Evolutionary conservation across 768 basidiomycete species (phyloP).

Genomic region (Myochromella boudieri): DNA sequence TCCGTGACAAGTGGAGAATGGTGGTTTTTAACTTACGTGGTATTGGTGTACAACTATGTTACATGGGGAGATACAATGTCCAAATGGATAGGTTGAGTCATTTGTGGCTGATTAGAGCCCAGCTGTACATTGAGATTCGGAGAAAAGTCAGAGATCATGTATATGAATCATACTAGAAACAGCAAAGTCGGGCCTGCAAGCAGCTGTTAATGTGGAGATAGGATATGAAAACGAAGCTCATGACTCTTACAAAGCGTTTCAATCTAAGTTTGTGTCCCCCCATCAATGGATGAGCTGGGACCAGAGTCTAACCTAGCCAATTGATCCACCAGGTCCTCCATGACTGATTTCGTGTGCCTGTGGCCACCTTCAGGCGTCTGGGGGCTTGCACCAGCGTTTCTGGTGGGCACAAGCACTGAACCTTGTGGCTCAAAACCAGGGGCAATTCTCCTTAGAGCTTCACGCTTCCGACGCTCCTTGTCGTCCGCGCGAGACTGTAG

Average conservation of each 20-base stretch:
- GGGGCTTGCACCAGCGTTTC: slow-evolving; percentile 22
- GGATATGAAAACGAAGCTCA: no score
- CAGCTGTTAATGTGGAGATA: no score
- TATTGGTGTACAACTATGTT: no score
- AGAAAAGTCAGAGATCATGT: no score
- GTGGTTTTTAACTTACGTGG: no score
- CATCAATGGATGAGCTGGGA: slow-evolving; percentile 1
- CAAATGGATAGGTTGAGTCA: no score
- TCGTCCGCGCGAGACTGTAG: slow-evolving; percentile 75
- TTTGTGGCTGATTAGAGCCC: no score
- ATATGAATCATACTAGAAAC: no score
- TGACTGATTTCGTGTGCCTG: slow-evolving; percentile 49
- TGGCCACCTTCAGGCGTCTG: slow-evolving; percentile 13
- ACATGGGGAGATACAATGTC: no score
- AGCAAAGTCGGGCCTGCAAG: no score
- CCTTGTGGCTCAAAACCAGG: slow-evolving; percentile 79
- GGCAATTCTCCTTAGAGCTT: slow-evolving; percentile 73
- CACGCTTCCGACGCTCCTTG: slow-evolving; percentile 62
- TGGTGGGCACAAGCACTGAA: slow-evolving; percentile 57
- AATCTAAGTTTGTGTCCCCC: slow-evolving; percentile 1
- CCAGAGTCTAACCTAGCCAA: slow-evolving; percentile 64
- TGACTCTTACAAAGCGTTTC: neutral
- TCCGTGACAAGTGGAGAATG: no score
- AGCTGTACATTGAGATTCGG: no score
- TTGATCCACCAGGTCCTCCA: slow-evolving; percentile 83